Conservation (phyloP, 345 rosid genomes). For the Hibiscus trionum region DNA sequence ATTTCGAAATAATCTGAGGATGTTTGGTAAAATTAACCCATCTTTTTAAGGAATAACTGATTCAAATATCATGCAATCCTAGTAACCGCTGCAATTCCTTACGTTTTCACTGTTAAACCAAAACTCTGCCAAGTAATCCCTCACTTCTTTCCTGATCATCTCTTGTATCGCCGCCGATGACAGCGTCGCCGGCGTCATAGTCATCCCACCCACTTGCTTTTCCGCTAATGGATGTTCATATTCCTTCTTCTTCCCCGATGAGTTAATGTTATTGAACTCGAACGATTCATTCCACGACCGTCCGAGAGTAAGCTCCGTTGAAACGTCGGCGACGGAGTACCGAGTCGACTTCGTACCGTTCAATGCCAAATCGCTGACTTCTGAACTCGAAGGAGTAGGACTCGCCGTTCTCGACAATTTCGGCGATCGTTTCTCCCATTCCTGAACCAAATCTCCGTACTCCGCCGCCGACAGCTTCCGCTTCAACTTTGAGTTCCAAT, state of each 20-base stretch:
- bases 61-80: not conserved
- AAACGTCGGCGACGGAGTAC: not conserved
- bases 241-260: not conserved
- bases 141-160: conserved; percentile 10
- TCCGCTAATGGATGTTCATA: not conserved
- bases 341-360: not conserved
- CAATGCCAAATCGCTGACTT: conserved; percentile 31
- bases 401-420: not conserved
- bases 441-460: too few species aligned
- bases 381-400: conserved; percentile 21
- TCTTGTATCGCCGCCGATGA: conserved; percentile 38
- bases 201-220: not conserved
- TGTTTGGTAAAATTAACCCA: too few species aligned
- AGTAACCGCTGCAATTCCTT: not conserved
- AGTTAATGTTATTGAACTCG: conserved; percentile 10
- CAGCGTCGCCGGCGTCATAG: conserved; percentile 18
- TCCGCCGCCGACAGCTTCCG: too few species aligned
- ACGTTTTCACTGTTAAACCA: not conserved
- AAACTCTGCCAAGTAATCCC: conserved; percentile 29
- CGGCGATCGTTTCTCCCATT: too few species aligned
- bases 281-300: conserved; percentile 25
- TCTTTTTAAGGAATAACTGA: too few species aligned
- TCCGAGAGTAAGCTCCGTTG: conserved; percentile 36
- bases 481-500: too few species aligned
- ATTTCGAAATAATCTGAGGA: too few species aligned